phyloP scores from a whole-genome alignment of 805 yeast species.

The Millerozyma miso region DNA sequence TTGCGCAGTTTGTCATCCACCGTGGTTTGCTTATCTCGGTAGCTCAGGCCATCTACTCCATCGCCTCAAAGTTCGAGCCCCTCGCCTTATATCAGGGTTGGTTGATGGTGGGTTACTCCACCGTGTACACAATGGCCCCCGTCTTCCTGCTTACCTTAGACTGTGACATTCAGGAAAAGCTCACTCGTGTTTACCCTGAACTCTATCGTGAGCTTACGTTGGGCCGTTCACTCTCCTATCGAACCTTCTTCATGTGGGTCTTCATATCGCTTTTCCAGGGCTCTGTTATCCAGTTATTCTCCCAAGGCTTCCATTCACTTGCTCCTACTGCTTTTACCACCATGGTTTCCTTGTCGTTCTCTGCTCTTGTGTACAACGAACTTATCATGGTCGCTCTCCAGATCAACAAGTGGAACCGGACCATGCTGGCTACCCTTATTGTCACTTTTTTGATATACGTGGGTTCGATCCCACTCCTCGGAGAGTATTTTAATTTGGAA shows the following conservation, averaged over 20 bases:
- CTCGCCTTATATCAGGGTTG: conserved; percentile 93
- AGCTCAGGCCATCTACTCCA: conserved; percentile 90
- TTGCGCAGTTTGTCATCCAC: conserved; percentile 94
- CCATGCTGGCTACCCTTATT: conserved; percentile 70
- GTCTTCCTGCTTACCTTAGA: conserved; percentile 91
- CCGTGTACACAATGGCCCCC: conserved; percentile 97
- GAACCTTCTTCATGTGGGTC: conserved; percentile 90
- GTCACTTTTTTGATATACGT: conserved; percentile 64
- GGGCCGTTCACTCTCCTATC: conserved; percentile 81
- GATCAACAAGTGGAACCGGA: conserved; percentile 84
- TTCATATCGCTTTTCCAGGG: conserved; percentile 91
- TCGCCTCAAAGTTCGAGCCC: conserved; percentile 86
- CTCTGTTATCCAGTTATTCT: conserved; percentile 69
- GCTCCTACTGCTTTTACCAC: conserved; percentile 48
- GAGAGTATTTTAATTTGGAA: conserved; percentile 78
- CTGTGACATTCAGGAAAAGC: conserved; percentile 82
- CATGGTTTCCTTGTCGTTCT: conserved; percentile 85
- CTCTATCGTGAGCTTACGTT: conserved; percentile 86
- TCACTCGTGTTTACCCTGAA: conserved; percentile 91
- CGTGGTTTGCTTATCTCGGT: conserved; percentile 92
- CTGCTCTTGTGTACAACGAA: conserved; percentile 79
- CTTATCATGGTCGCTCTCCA: conserved; percentile 90
- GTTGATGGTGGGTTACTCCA: conserved; percentile 98
- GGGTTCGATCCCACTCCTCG: conserved; percentile 75
- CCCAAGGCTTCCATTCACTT: conserved; percentile 74